These are phyloP conservation scores for Thalassia testudinum DNA, from an alignment of 116 monocot genomes.

Conservation along the genomic window DNA sequence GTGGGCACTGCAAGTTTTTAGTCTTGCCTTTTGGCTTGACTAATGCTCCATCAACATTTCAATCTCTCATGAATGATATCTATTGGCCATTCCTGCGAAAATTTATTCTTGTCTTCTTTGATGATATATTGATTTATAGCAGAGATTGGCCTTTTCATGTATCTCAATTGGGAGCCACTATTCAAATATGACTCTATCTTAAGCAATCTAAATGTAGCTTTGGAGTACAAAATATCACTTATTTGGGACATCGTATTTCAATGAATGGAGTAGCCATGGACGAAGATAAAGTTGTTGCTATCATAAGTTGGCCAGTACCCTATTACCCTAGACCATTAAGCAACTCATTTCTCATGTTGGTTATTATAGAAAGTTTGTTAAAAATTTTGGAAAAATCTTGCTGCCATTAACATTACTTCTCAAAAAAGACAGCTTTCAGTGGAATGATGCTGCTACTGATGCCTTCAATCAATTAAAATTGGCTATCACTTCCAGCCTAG, in stretches of 20 bases:
- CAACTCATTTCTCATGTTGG: conserved; percentile 5
- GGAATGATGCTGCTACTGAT: neutral
- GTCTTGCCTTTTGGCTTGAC: neutral
- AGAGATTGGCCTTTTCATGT: neutral
- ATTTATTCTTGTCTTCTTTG: conserved; percentile 4
- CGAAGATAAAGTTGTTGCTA: neutral
- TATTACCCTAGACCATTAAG: neutral
- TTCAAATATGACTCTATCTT: neutral
- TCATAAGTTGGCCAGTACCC: conserved; percentile 1
- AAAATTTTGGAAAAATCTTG: neutral
- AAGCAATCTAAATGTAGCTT: conserved; percentile 5
- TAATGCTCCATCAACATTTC: neutral
- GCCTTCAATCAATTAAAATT: neutral
- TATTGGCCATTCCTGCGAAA: neutral
- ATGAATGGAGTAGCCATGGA: neutral
- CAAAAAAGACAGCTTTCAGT: conserved; percentile 1
- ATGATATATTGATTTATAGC: conserved; percentile 12
- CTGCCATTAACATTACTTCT: conserved; percentile 2
- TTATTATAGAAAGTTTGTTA: conserved; percentile 9
- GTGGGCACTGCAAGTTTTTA: neutral
- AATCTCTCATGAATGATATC: neutral
- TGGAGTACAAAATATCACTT: neutral
- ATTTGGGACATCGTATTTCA: neutral
- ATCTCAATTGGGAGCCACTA: neutral
- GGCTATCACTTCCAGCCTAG: neutral